Base-by-base conservation (phyloP, 2,329 filamentous ascomycete genomes). In the Botrytis pseudocinerea region DNA sequence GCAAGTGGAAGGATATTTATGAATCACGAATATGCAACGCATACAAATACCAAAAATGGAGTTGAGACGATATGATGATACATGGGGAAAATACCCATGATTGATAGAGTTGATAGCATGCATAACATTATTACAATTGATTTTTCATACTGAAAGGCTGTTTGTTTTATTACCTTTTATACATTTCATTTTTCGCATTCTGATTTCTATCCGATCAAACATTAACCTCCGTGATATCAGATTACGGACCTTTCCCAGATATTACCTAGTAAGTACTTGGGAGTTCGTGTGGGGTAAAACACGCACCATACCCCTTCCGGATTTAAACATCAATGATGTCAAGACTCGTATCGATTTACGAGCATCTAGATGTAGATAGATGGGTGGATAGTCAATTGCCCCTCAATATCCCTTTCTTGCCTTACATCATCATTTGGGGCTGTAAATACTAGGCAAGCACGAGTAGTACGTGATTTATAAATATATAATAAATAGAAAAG, bases 41-140 rank as follows among this genome's bases (percentile, higher is more conserved):
- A 54, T 68, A 66, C 62, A 28, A 71, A 71, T 71, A 59, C 44
- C 61, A 71, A 68, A 71, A 71, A 68, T 54, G 57, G 62, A 68
- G 61, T 71, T 71, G 62, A 44, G 70, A 70, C 48, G 25, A n/a
- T 57, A 71, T 71, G 62, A 64, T 48, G 46, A 68, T 48, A 44
- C 38, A 65, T 71, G 69, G 69, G 46, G 40, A 40, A 57, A 57
- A 63, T 64, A 71, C 69, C 61, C 44, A 71, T 69, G 66, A 69
- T 44, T 46, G 54, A 44, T n/a, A 61, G 42, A 70, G 32, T 64
- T 48, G 69, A 70, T 63, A 70, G 40, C 42, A 70, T 42, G 42
- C 40, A 40, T 70, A 54, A 25, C 48, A 54, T 63, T 32, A 40
- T 48, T 14, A 28, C 54, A 38, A n/a, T 46, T 62, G 48, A 61